phyloP scores from a whole-genome alignment of 129 eudicot genomes.

The Flaveria brownii region DNA sequence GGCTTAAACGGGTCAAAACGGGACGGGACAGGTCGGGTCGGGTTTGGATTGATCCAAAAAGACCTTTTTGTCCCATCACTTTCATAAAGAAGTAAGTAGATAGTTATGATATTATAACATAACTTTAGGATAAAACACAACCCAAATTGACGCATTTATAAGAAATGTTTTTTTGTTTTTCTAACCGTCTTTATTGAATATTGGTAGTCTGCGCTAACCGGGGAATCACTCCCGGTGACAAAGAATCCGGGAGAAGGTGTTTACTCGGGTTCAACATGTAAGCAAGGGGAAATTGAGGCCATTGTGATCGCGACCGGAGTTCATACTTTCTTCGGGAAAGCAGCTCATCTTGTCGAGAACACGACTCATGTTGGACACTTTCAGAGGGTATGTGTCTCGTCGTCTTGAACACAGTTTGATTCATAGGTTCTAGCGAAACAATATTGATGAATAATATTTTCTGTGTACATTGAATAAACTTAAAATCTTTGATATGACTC shows the following conservation, averaged over 20 bases:
- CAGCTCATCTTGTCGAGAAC: slow-evolving; percentile 92
- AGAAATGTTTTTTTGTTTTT: too few species aligned
- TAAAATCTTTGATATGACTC: background rate
- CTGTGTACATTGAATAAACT: too few species aligned
- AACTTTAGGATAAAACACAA: background rate
- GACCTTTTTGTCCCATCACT: background rate
- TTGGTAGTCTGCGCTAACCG: slow-evolving; percentile 83
- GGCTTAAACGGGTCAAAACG: background rate
- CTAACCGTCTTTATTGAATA: background rate
- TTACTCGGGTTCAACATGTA: slow-evolving; percentile 89
- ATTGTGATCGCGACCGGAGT: slow-evolving; percentile 86
- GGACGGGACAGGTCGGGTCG: background rate
- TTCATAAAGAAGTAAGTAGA: background rate
- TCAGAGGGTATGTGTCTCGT: slow-evolving; percentile 48
- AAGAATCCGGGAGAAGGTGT: slow-evolving; percentile 80
- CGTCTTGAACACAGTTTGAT: background rate
- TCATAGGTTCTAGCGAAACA: background rate
- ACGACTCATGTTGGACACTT: slow-evolving; percentile 90
- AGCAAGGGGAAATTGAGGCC: slow-evolving; percentile 89
- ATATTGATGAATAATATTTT: too few species aligned
- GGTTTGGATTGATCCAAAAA: background rate
- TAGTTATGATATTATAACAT: background rate
- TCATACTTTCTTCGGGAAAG: slow-evolving; percentile 88
- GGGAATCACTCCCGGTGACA: slow-evolving; percentile 88
- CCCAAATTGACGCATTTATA: background rate